Evolutionary conservation across 2,329 filamentous ascomycete genomes (phyloP).

Genomic region (Clonostachys solani): DNA sequence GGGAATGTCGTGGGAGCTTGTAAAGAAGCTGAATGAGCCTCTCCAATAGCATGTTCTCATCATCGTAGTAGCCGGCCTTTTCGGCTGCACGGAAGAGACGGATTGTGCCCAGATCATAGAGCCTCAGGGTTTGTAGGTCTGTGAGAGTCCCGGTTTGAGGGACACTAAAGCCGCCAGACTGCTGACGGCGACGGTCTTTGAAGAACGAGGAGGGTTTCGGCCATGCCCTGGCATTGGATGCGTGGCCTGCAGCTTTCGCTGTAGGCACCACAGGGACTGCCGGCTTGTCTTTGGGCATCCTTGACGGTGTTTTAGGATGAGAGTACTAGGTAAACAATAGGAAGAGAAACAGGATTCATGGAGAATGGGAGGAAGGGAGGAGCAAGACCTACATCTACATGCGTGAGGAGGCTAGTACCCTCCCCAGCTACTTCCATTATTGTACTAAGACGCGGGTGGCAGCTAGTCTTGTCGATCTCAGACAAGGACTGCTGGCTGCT

Average conservation of each 20-base stretch:
- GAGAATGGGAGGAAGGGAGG: no score
- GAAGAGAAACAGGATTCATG: no score
- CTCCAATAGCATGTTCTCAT: conserved; percentile 77
- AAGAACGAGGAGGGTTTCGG: background rate
- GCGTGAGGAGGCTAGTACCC: no score
- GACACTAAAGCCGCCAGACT: background rate
- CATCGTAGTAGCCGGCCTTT: conserved; percentile 40
- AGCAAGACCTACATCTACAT: no score
- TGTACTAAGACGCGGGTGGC: no score
- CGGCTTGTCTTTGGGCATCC: background rate
- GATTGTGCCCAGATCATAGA: background rate
- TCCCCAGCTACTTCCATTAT: no score
- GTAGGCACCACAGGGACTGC: background rate
- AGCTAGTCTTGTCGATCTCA: no score
- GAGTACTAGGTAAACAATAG: no score
- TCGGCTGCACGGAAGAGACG: background rate
- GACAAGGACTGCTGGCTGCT: no score
- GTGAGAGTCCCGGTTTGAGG: background rate
- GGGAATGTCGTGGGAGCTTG: conserved; percentile 58
- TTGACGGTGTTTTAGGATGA: background rate
- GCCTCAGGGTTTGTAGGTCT: background rate
- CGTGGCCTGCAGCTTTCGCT: background rate
- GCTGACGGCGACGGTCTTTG: background rate
- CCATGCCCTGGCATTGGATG: background rate
- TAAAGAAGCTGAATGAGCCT: conserved; percentile 66